phyloP scores from a whole-genome alignment of 2,329 filamentous ascomycete species.

The Dendryphion nanum region DNA sequence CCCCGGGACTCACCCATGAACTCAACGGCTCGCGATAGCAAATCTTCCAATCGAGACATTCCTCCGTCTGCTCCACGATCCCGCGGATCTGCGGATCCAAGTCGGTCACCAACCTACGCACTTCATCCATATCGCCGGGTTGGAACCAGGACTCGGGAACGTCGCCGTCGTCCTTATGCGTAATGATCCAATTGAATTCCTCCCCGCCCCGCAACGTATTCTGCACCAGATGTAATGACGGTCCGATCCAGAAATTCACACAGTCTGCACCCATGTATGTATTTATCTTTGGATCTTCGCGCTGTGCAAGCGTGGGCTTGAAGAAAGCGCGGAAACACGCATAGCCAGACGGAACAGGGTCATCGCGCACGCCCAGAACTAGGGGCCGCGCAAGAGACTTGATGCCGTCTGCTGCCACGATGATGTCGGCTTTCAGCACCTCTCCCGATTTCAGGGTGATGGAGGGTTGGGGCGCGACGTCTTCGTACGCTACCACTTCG shows the following conservation, averaged over 20 bases:
- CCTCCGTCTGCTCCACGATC: slow-evolving; percentile 46
- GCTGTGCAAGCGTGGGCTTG: slow-evolving; percentile 14
- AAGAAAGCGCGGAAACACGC: slow-evolving; percentile 50
- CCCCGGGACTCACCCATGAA: slow-evolving; percentile 47
- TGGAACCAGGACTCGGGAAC: slow-evolving; percentile 23
- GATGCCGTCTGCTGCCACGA: slow-evolving; percentile 52
- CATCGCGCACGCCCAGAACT: slow-evolving; percentile 49
- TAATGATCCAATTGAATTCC: slow-evolving; percentile 27
- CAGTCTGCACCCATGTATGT: slow-evolving; percentile 16
- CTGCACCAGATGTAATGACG: slow-evolving; percentile 24
- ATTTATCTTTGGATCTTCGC: slow-evolving; percentile 12
- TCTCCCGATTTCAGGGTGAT: slow-evolving; percentile 15
- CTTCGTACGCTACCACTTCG: slow-evolving; percentile 16
- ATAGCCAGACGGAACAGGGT: slow-evolving; percentile 50
- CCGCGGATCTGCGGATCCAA: slow-evolving; percentile 49
- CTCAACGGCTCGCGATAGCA: slow-evolving; percentile 52
- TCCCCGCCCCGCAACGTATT: slow-evolving; percentile 24
- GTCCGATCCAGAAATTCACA: slow-evolving; percentile 26
- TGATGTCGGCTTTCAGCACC: slow-evolving; percentile 43
- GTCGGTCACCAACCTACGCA: slow-evolving; percentile 16
- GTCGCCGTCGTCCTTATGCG: slow-evolving; percentile 22
- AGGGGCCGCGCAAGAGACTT: slow-evolving; percentile 49
- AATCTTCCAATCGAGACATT: slow-evolving; percentile 54
- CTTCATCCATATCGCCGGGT: slow-evolving; percentile 19
- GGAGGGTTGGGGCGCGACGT: slow-evolving; percentile 11